Conservation (phyloP, 2,329 filamentous ascomycete species). For the Arthrobotrys megalospora region DNA sequence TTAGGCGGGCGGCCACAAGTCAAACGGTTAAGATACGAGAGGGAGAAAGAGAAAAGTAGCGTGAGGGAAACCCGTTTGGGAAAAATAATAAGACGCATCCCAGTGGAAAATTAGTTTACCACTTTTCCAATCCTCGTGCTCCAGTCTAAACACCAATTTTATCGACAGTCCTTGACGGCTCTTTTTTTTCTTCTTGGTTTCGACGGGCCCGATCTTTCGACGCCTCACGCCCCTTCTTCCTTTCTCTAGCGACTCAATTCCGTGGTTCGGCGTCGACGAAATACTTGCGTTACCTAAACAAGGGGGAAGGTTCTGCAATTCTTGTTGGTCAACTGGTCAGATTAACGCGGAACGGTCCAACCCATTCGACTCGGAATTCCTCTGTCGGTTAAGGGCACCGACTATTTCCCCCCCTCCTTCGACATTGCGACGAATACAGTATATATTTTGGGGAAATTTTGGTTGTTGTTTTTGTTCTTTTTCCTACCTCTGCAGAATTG, state of each 20-base stretch:
- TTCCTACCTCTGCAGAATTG: constrained; percentile 20
- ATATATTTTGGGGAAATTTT: constrained; percentile 13
- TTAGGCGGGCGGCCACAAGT: constrained; percentile 44
- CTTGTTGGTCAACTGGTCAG: constrained; percentile 46
- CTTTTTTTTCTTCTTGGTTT: constrained; percentile 16
- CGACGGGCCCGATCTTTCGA: constrained; percentile 33
- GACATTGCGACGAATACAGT: constrained; percentile 38
- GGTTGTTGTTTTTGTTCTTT: constrained; percentile 27
- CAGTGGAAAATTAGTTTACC: constrained; percentile 37
- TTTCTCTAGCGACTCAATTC: constrained; percentile 25
- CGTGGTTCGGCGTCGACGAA: constrained; percentile 55
- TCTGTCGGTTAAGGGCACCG: constrained; percentile 52
- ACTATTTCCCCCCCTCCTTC: constrained; percentile 11
- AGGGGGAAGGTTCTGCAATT: constrained; percentile 51
- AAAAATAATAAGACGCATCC: constrained; percentile 60
- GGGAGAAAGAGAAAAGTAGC: constrained; percentile 35
- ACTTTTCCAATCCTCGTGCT: constrained; percentile 55
- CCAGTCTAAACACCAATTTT: constrained; percentile 35
- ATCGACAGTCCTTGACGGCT: constrained; percentile 27
- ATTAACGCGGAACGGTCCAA: constrained; percentile 60
- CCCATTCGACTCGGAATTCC: constrained; percentile 56
- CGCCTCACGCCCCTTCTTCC: constrained; percentile 35
- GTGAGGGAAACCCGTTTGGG: constrained; percentile 51
- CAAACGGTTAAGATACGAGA: constrained; percentile 61
- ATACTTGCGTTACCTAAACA: constrained; percentile 53